phyloP scores from a whole-genome alignment of 2,329 filamentous ascomycete species.

The Epichloe bromicola region DNA sequence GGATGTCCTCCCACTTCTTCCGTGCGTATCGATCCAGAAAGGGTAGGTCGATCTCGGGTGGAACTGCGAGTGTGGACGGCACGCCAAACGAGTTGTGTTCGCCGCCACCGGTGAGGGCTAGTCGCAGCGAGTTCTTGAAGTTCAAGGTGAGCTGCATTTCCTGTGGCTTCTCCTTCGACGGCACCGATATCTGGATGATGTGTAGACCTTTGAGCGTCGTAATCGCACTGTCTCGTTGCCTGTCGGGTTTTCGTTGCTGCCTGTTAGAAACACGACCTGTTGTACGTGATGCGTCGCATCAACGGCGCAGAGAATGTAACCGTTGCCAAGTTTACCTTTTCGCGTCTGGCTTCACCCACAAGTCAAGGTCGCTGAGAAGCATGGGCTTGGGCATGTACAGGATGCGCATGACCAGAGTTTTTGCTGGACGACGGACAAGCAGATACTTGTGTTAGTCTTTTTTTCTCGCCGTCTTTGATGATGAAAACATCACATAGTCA shows the following conservation, averaged over 20 bases:
- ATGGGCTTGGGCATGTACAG: constrained; percentile 81
- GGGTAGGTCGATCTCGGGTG: constrained; percentile 50
- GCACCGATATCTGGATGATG: constrained; percentile 58
- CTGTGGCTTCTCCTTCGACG: constrained; percentile 48
- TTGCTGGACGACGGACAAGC: constrained; percentile 41
- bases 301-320: neutral
- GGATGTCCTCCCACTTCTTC: constrained; percentile 85
- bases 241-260: constrained; percentile 17
- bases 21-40: constrained; percentile 79
- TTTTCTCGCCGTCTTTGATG: neutral
- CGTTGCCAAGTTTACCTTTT: constrained; percentile 21
- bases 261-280: neutral
- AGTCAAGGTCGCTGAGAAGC: constrained; percentile 65
- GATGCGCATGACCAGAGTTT: constrained; percentile 90
- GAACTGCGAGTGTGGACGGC: constrained; percentile 52
- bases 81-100: constrained; percentile 84
- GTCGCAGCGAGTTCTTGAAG: constrained; percentile 71
- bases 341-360: constrained; percentile 62
- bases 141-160: constrained; percentile 67
- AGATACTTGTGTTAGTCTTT: neutral
- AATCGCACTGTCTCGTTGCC: constrained; percentile 73
- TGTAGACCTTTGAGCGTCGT: constrained; percentile 74
- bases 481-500: neutral
- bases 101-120: constrained; percentile 79
- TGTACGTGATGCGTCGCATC: neutral